Base-by-base conservation (phyloP, 495 filamentous ascomycete species). In the Tuber microsphaerosporum region DNA sequence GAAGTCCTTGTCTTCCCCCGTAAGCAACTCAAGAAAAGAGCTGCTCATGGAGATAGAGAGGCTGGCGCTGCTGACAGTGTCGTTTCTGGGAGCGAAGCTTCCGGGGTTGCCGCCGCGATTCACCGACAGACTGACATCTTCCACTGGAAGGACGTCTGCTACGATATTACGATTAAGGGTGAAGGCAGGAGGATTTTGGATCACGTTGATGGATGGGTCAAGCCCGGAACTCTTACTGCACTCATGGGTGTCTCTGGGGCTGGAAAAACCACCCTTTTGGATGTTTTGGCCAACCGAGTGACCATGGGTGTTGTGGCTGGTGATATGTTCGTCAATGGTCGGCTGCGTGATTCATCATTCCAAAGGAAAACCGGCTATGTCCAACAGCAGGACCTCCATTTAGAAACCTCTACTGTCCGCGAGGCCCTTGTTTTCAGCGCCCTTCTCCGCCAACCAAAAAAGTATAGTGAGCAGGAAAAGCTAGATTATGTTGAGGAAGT, bases 361-460 rank as follows among this genome's bases (percentile, higher is more conserved):
- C 93, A 95, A 82, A 91, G 94, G 46, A 95, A 95, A 86, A 97
- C 94, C 4, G 94, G 94, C 41, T 98, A 97, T 80, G 94, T 95
- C 31, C 93, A 98, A 81, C 94, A 98, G 83, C 93, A 97, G 84
- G 94, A 98, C 88, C 88, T 98, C 14, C 94, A 97, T 84, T 87
- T 96, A 39, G 87, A 91, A 48, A 96, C 93, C 0, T 89, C 90
- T 1, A 98, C 94, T 8, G 94, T 97, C 51, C 89, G 94, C 68
- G 94, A 93, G 82, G 93, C 93, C 43, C 86, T 97, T 20, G 86
- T 88, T 68, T 97, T 97, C 84, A 92, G 89, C 73, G 94, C 94
- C 61, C 84, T 94, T 48, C 89, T 97, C 22, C 91, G 94, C 70
- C 94, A 97, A 81, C 93, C 94, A 7, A 89, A 88, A 26, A 87